A percentile compares a stretch with the other conserved stretches of the same genome.
Evolutionary conservation across 352 stramenopile species (phyloP).

Genomic region (Globisporangium orthogonon): DNA sequence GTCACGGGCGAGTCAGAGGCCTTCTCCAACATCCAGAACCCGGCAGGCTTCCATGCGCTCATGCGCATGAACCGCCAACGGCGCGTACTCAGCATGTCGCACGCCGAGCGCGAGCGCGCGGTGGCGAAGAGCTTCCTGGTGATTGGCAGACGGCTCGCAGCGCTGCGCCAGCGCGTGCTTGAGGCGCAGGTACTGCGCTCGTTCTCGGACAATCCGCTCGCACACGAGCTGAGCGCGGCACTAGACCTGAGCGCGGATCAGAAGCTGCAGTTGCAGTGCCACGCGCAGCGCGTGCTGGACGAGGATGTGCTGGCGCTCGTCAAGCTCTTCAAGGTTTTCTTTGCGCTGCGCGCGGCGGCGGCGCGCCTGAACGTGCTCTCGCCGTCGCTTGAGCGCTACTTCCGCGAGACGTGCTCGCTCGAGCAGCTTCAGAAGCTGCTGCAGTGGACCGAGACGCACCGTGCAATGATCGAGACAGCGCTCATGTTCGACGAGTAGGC

Average conservation of each 20-base stretch:
- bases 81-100: constrained; percentile 41
- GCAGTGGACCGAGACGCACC: constrained; percentile 74
- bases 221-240: constrained; percentile 32
- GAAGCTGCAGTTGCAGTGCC: constrained; percentile 54
- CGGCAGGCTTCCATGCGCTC: constrained; percentile 52
- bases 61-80: constrained; percentile 74
- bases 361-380: constrained; percentile 58
- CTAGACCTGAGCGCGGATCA: constrained; percentile 53
- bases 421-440: constrained; percentile 70
- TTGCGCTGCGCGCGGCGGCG: constrained; percentile 58
- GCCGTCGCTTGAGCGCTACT: constrained; percentile 60
- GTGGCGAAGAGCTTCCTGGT: constrained; percentile 59
- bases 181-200: constrained; percentile 59
- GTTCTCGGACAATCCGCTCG: constrained; percentile 30
- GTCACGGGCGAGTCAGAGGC: constrained; percentile 57
- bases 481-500: constrained; percentile 15
- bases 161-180: constrained; percentile 48
- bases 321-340: constrained; percentile 80
- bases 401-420: constrained; percentile 57
- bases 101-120: constrained; percentile 35
- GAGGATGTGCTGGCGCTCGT: constrained; percentile 53
- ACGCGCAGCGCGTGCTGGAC: constrained; percentile 55
- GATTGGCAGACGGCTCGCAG: constrained; percentile 45
- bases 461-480: constrained; percentile 40
- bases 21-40: constrained; percentile 69